Percentiles rank a stretch among this genome's conserved stretches.
These are phyloP conservation scores for Vitis amurensis DNA, from an alignment of 164 flowering plant species.

Conservation along the genomic window DNA sequence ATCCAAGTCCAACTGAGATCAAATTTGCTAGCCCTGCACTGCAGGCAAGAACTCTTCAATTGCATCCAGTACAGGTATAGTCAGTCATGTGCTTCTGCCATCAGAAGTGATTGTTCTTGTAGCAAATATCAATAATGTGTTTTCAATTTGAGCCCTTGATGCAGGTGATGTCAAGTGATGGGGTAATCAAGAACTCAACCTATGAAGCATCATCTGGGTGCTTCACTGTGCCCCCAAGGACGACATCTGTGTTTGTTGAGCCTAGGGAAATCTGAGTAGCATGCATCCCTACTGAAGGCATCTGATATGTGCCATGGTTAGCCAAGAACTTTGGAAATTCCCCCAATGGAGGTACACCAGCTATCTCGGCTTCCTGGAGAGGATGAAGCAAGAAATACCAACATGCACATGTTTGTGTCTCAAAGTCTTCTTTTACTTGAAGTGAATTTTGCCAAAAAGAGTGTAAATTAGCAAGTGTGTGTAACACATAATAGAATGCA, in stretches of 20 bases:
- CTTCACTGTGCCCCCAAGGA: slow-evolving; percentile 67
- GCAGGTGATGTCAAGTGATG: slow-evolving; percentile 69
- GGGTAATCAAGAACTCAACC: slow-evolving; percentile 53
- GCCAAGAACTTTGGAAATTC: too few relatives aligned
- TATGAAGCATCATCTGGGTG: slow-evolving; percentile 68
- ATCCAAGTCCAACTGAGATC: slow-evolving; percentile 57
- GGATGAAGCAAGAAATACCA: too few relatives aligned
- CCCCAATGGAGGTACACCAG: too few relatives aligned
- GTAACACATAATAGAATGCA: too few relatives aligned
- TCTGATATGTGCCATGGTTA: too few relatives aligned
- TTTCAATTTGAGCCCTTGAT: neutral
- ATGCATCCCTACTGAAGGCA: too few relatives aligned
- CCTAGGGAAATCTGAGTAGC: slow-evolving; percentile 28
- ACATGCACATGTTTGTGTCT: too few relatives aligned
- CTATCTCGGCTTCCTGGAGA: too few relatives aligned
- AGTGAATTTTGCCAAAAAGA: too few relatives aligned
- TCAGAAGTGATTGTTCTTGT: neutral
- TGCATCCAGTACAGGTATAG: slow-evolving; percentile 86
- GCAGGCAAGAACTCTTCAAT: slow-evolving; percentile 44
- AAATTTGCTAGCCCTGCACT: slow-evolving; percentile 47
- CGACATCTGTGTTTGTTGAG: slow-evolving; percentile 88
- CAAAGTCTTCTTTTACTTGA: too few relatives aligned
- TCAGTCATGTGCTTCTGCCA: too few relatives aligned
- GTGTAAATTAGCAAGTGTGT: too few relatives aligned
- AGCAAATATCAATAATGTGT: neutral